Conservation (phyloP, 495 filamentous ascomycete species). For the Haplographium delicatum region DNA sequence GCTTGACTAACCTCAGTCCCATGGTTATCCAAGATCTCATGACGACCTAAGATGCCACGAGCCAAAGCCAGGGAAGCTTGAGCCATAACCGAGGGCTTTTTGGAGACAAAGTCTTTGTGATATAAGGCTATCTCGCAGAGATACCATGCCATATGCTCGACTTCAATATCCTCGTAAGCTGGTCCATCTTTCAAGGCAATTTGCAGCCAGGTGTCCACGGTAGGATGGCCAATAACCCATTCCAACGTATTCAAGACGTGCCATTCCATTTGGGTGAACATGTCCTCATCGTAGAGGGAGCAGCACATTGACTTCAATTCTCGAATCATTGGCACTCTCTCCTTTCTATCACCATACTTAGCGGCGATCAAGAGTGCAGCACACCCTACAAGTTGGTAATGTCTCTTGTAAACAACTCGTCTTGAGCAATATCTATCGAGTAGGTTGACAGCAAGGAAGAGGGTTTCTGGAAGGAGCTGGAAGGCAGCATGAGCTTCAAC, state of each 20-base stretch:
- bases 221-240: constrained; percentile 94
- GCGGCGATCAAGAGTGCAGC: constrained; percentile 93
- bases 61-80: constrained; percentile 80
- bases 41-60: constrained; percentile 75
- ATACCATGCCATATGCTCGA: constrained; percentile 92
- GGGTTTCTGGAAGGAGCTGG: constrained; percentile 85
- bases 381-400: constrained; percentile 97
- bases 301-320: constrained; percentile 99
- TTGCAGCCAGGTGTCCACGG: constrained; percentile 87
- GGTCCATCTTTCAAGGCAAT: constrained; percentile 53
- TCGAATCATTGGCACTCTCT: constrained; percentile 88
- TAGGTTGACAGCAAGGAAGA: constrained; percentile 94
- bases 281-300: constrained; percentile 94
- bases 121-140: constrained; percentile 92
- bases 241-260: constrained; percentile 96
- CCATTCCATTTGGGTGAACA: constrained; percentile 99
- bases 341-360: constrained; percentile 98
- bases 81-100: constrained; percentile 83
- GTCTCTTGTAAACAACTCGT: constrained; percentile 97
- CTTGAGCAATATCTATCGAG: constrained; percentile 96
- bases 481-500: constrained; percentile 96
- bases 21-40: constrained; percentile 69
- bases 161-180: constrained; percentile 73
- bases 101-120: constrained; percentile 92
- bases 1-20: constrained; percentile 73